Conservation (phyloP, 75 land plant species). For the Sequoiadendron giganteum region DNA sequence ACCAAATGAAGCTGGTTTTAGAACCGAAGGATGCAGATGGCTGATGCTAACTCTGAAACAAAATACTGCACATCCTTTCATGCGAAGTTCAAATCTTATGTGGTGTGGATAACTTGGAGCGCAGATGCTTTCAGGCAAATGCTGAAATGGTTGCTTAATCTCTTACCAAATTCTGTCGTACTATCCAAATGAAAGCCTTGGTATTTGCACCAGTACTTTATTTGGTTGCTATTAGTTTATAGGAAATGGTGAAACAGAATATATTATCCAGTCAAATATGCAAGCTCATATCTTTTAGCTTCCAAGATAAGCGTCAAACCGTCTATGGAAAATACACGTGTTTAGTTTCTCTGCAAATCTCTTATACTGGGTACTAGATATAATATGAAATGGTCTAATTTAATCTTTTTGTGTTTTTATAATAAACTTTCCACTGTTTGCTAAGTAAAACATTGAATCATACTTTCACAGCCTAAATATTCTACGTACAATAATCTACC, state of each 20-base stretch:
- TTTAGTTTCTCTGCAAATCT: background rate
- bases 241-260: constrained; percentile 1
- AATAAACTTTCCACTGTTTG: background rate
- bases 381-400: background rate
- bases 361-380: background rate
- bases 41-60: background rate
- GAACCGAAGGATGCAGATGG: background rate
- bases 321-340: background rate
- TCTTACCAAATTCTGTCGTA: background rate
- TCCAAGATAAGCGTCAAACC: background rate
- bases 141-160: background rate
- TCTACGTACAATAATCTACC: too few species aligned
- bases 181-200: background rate
- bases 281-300: background rate
- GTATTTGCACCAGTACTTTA: background rate
- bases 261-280: background rate
- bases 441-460: background rate
- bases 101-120: background rate
- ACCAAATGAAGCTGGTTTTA: background rate
- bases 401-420: background rate
- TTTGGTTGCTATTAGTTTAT: background rate
- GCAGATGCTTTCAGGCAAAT: background rate
- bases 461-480: background rate
- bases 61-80: background rate
- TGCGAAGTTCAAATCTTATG: background rate